phyloP scores from a whole-genome alignment of 2,329 filamentous ascomycete species.

The Dothideomycetes sp. region DNA sequence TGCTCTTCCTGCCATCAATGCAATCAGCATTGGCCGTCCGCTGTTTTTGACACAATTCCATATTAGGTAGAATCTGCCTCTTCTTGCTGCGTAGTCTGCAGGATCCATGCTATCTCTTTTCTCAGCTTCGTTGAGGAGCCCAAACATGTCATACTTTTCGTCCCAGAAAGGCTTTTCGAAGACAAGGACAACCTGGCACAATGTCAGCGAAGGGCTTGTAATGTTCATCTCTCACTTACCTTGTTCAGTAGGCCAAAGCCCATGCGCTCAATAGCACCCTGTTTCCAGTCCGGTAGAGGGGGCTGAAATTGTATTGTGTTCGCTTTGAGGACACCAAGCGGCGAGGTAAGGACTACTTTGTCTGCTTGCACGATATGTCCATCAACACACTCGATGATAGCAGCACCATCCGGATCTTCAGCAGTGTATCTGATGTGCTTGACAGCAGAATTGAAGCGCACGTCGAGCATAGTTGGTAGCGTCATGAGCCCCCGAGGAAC shows the following conservation, averaged over 20 bases:
- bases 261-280: slow-evolving; percentile 65
- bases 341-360: slow-evolving; percentile 79
- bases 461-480: slow-evolving; percentile 63
- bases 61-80: slow-evolving; percentile 95
- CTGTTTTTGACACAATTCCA: slow-evolving; percentile 91
- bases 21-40: slow-evolving; percentile 74
- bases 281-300: slow-evolving; percentile 78
- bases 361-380: slow-evolving; percentile 74
- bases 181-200: slow-evolving; percentile 57
- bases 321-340: slow-evolving; percentile 85
- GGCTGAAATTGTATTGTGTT: slow-evolving; percentile 76
- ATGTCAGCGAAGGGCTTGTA: slow-evolving; percentile 10
- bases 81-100: slow-evolving; percentile 63
- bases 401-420: slow-evolving; percentile 27
- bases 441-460: slow-evolving; percentile 64
- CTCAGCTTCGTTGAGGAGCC: slow-evolving; percentile 66
- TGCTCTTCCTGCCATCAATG: slow-evolving; percentile 90
- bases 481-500: slow-evolving; percentile 78
- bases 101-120: slow-evolving; percentile 62
- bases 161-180: slow-evolving; percentile 92
- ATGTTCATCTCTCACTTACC: slow-evolving; percentile 23
- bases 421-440: slow-evolving; percentile 57
- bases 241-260: slow-evolving; percentile 95
- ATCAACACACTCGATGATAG: slow-evolving; percentile 63
- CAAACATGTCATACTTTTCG: slow-evolving; percentile 80